Conservation (phyloP, 2,329 filamentous ascomycete species). For the Geosmithia flava region DNA sequence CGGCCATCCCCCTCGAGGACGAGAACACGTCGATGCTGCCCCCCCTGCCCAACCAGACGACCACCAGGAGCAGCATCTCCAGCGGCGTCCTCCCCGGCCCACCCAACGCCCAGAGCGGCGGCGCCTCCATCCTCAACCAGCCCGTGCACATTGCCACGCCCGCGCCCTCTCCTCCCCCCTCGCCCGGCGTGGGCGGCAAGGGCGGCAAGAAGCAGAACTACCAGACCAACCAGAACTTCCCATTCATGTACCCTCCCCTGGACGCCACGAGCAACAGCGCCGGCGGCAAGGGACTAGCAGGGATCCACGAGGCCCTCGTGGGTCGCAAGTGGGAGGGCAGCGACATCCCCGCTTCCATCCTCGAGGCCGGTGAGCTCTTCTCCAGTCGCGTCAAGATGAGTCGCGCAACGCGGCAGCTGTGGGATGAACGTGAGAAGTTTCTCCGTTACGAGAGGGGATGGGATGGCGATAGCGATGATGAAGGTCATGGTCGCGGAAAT, state of each 20-base stretch:
- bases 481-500: slow-evolving; percentile 20
- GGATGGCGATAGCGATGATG: slow-evolving; percentile 37
- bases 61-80: slow-evolving; percentile 40
- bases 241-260: slow-evolving; percentile 90
- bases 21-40: slow-evolving; percentile 88
- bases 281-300: slow-evolving; percentile 77
- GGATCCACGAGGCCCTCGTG: slow-evolving; percentile 67
- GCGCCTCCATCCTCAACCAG: slow-evolving; percentile 80
- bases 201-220: slow-evolving; percentile 98
- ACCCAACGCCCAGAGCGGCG: slow-evolving; percentile 40
- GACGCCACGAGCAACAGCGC: slow-evolving; percentile 81
- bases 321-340: slow-evolving; percentile 86
- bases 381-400: slow-evolving; percentile 84
- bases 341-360: slow-evolving; percentile 85
- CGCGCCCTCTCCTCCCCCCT: slow-evolving; percentile 88
- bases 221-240: slow-evolving; percentile 97
- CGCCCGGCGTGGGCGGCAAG: slow-evolving; percentile 76
- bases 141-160: slow-evolving; percentile 98
- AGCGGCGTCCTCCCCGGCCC: slow-evolving; percentile 50
- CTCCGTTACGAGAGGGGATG: slow-evolving; percentile 89
- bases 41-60: slow-evolving; percentile 64
- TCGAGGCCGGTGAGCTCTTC: slow-evolving; percentile 90
- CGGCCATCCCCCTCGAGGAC: slow-evolving; percentile 71
- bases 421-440: slow-evolving; percentile 86
- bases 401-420: slow-evolving; percentile 80